A percentile compares a stretch with the other conserved stretches of the same genome.
Evolutionary conservation across 495 filamentous ascomycete species (phyloP).

Genomic region (Neurospora sp.): DNA sequence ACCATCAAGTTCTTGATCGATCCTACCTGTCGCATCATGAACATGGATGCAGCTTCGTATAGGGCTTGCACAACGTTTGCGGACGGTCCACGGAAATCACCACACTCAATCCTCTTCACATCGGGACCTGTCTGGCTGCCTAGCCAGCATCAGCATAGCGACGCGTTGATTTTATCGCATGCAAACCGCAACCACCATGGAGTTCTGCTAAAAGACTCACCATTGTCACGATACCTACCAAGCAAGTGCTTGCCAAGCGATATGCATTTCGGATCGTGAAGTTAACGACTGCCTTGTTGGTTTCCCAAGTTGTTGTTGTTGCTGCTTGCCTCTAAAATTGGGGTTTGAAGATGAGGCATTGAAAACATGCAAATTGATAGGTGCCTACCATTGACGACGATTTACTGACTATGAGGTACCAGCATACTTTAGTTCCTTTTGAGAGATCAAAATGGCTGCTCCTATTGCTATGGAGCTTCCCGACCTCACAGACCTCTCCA

Average conservation of each 20-base stretch:
- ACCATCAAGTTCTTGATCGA: not conserved
- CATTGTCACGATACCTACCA: not conserved
- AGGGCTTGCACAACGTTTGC: not conserved
- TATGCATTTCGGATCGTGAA: not conserved
- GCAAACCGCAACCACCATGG: not conserved
- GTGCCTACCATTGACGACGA: not conserved
- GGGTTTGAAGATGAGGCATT: not conserved
- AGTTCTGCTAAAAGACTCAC: not conserved
- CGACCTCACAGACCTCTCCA: conserved; percentile 18
- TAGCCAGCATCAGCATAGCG: not conserved
- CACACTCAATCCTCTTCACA: not conserved
- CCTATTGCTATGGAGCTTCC: conserved; percentile 33
- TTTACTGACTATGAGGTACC: not conserved
- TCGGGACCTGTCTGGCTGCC: not conserved
- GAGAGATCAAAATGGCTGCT: conserved; percentile 30
- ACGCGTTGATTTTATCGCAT: not conserved
- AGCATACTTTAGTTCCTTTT: not conserved
- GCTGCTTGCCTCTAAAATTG: not conserved
- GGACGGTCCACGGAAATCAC: not conserved
- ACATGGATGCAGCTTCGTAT: not conserved
- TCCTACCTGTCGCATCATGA: not conserved
- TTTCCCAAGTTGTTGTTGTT: not conserved
- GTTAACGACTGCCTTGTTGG: not conserved
- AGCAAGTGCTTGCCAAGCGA: not conserved
- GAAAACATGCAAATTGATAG: not conserved